Base-by-base conservation (phyloP, 2,329 filamentous ascomycete species). In the Xylaria sp. region DNA sequence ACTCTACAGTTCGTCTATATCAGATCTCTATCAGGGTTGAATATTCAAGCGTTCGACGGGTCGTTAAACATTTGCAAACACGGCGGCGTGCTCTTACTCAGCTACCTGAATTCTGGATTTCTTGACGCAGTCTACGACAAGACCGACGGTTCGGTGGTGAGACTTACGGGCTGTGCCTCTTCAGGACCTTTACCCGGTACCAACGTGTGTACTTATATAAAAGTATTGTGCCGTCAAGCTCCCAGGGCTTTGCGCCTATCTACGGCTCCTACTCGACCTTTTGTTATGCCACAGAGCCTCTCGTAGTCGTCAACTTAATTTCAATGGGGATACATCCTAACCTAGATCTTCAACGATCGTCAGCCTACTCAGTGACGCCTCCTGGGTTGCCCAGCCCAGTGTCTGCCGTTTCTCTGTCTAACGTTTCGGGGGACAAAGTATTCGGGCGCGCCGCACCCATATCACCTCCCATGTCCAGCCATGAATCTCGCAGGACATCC, bases 381-480 rank as follows among this genome's bases (percentile, higher is more conserved):
- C 83, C 84, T 63, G 83, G 83, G 69, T 74, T 84, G 70, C 77
- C 80, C 68, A 85, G 83, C 73, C 81, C 82, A 61, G 80, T 79
- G 58, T 79, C 79, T 54, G 80, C 81, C 17, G 79, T 79, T 29
- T 80, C 79, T 70, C 79, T 79, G 10, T 80, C 79, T 52, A 79
- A 77, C 72, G 76, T 77, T 23, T 77, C 77, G 53, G 80, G 79
- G 69, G 81, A 83, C 66, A 76, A 78, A 68, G 72, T 76, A 58
- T 83, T 81, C 80, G 77, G 76, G 53, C 75, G 76, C 52, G 72
- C 74, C 63, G 73, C 75, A 61, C 79, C 80, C 60, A 75, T 82
- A 64, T 83, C 83, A 64, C 80, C 83, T 72, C 81, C 82, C 67
- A 87, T 86, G 85, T 83, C 83, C 71, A 81, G 78, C 74, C 82